These are phyloP conservation scores for Corymbia maculata DNA, from an alignment of 345 rosid species.

Conservation along the genomic window DNA sequence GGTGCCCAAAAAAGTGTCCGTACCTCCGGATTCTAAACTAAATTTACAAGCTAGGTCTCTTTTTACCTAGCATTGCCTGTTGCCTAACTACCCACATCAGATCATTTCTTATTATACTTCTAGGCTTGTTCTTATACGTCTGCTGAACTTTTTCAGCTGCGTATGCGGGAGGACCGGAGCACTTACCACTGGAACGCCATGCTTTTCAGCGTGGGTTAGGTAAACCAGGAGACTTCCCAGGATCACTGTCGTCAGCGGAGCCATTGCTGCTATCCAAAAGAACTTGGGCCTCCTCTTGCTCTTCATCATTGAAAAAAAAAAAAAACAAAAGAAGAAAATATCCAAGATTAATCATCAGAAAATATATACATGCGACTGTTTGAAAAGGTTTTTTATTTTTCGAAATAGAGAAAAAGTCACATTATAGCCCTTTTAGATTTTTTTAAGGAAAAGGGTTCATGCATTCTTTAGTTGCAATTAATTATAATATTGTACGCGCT, in stretches of 20 bases:
- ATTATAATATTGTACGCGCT: background rate
- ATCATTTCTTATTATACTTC: background rate
- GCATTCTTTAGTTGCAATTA: background rate
- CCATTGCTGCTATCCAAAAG: slow-evolving; percentile 92
- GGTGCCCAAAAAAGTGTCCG: background rate
- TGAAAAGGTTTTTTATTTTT: background rate
- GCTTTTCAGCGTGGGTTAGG: slow-evolving; percentile 64
- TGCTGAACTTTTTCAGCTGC: background rate
- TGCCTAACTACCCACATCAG: background rate
- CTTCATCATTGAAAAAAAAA: slow-evolving; percentile 8
- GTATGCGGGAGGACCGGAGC: background rate
- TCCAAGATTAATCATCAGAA: background rate
- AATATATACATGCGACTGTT: background rate
- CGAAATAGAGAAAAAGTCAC: background rate
- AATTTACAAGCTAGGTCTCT: background rate
- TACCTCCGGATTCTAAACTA: background rate
- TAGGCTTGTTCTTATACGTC: background rate
- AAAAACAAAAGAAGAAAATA: background rate
- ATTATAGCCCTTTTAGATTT: background rate
- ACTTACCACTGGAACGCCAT: slow-evolving; percentile 73
- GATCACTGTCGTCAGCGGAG: slow-evolving; percentile 72
- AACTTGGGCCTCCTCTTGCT: slow-evolving; percentile 71
- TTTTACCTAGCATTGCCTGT: background rate
- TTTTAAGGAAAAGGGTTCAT: background rate
- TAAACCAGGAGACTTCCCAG: slow-evolving; percentile 74